Evolutionary conservation across 805 yeast species (phyloP).

Genomic region (Kodamaea kakaduensis): DNA sequence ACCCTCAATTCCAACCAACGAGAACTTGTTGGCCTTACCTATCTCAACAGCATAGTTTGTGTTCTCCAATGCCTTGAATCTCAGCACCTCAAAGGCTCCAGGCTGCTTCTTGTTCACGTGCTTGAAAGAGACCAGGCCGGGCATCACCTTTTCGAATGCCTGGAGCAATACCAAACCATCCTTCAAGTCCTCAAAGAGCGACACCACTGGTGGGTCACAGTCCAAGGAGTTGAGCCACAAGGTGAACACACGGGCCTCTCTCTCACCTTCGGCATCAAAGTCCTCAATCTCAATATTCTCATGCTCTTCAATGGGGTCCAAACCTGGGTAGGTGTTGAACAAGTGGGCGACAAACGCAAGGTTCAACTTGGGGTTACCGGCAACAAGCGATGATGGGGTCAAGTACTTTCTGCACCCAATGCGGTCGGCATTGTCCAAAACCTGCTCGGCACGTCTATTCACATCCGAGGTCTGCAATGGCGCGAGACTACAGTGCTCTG

Average conservation of each 20-base stretch:
- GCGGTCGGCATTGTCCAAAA: conserved; percentile 82
- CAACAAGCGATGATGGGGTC: conserved; percentile 87
- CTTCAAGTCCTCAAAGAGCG: conserved; percentile 88
- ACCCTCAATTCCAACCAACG: conserved; percentile 96
- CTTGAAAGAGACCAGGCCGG: conserved; percentile 79
- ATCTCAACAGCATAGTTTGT: conserved; percentile 98
- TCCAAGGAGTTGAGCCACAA: conserved; percentile 95
- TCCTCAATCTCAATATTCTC: conserved; percentile 95
- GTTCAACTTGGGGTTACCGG: conserved; percentile 95
- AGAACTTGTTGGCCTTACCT: conserved; percentile 88
- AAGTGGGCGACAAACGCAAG: conserved; percentile 96
- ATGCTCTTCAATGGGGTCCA: conserved; percentile 88
- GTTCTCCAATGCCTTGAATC: conserved; percentile 95
- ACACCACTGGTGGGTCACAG: conserved; percentile 91
- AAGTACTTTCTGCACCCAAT: conserved; percentile 90
- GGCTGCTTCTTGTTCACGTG: conserved; percentile 83
- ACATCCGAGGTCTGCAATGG: conserved; percentile 80
- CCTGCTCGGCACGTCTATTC: conserved; percentile 79
- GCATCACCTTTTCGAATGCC: conserved; percentile 93
- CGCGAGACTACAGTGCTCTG: conserved; percentile 72
- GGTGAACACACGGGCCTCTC: conserved; percentile 98
- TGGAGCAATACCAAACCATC: conserved; percentile 87
- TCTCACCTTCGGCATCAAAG: conserved; percentile 98
- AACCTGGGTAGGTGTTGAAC: conserved; percentile 94
- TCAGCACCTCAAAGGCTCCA: conserved; percentile 67